Percentiles rank a stretch among this genome's conserved stretches.
phyloP scores from a whole-genome alignment of 2,329 filamentous ascomycete genomes.

The Leptosphaerulina australis region DNA sequence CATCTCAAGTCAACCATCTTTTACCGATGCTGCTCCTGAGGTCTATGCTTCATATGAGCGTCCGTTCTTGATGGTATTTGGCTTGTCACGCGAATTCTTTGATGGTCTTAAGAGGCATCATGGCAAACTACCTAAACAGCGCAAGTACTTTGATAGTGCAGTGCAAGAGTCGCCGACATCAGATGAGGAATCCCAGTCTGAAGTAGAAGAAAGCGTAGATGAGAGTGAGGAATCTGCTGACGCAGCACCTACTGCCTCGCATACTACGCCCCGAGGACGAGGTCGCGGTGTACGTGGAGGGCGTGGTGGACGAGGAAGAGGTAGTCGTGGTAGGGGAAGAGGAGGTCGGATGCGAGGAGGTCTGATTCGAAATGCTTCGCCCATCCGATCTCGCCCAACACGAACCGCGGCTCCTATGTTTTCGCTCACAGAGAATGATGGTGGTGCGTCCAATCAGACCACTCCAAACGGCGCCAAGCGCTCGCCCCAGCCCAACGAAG shows the following conservation, averaged over 20 bases:
- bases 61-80: constrained; percentile 44
- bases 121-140: constrained; percentile 35
- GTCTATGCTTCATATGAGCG: constrained; percentile 43
- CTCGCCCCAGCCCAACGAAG: constrained; percentile 29
- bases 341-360: constrained; percentile 38
- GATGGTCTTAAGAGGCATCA: constrained; percentile 38
- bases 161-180: constrained; percentile 24
- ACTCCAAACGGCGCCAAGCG: constrained; percentile 42
- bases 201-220: constrained; percentile 30
- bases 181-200: constrained; percentile 27
- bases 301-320: constrained; percentile 37
- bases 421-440: constrained; percentile 46
- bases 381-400: constrained; percentile 37
- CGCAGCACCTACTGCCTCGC: constrained; percentile 27
- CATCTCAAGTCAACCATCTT: constrained; percentile 40
- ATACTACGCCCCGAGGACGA: constrained; percentile 30
- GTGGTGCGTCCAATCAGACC: constrained; percentile 43
- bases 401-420: constrained; percentile 43
- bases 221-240: constrained; percentile 35
- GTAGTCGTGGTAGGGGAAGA: constrained; percentile 38
- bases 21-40: constrained; percentile 33
- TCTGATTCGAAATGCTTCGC: constrained; percentile 32
- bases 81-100: constrained; percentile 43
- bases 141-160: constrained; percentile 24
- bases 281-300: constrained; percentile 37